These are phyloP conservation scores for sorghum (Sorghum bicolor) DNA, from an alignment of 176 grass and related monocot species.

Conservation along the genomic window DNA sequence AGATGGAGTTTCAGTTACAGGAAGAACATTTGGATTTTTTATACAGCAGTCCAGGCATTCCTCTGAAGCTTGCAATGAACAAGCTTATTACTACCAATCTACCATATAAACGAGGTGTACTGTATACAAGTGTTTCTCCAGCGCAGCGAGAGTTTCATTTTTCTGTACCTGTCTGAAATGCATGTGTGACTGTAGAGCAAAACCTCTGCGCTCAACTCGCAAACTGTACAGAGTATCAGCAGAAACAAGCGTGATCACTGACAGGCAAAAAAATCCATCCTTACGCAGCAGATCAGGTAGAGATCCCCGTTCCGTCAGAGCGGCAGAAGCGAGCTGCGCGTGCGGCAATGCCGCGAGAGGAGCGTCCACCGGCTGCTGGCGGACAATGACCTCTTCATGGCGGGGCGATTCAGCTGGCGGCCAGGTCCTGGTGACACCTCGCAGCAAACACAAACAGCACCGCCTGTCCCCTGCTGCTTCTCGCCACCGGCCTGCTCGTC, in stretches of 20 bases:
- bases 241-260: neutral
- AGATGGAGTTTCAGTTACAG: neutral
- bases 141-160: neutral
- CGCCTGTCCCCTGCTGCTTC: constrained; percentile 11
- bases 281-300: neutral
- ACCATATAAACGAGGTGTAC: no score
- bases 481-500: neutral
- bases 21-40: neutral
- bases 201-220: neutral
- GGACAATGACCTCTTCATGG: constrained; percentile 31
- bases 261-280: neutral
- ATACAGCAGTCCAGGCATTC: neutral
- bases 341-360: neutral
- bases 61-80: neutral
- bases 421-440: constrained; percentile 7
- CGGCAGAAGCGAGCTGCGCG: constrained; percentile 29
- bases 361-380: constrained; percentile 25
- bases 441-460: neutral
- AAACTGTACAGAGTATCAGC: neutral
- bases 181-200: neutral
- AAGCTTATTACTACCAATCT: neutral
- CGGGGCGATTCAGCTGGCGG: neutral
- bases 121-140: neutral
- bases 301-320: neutral
- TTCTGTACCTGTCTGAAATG: neutral